Conservation (phyloP, 352 stramenopile genomes). For the Phytopythium sindhum region DNA sequence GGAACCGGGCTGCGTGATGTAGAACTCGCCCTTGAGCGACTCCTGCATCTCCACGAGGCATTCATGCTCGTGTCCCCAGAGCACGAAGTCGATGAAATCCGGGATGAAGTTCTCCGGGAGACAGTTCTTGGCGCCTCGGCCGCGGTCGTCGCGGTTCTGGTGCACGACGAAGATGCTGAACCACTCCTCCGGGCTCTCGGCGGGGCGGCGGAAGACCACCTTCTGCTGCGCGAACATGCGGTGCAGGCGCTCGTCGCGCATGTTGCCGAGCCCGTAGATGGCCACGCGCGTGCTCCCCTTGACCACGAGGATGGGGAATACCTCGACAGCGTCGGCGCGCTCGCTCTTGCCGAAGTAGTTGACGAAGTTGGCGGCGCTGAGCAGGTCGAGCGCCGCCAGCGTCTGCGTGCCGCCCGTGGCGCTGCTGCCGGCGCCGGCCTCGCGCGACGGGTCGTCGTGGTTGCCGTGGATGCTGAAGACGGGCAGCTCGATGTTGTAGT, state of each 20-base stretch:
- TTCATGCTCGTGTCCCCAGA: conserved; percentile 99
- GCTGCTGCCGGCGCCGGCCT: conserved; percentile 57
- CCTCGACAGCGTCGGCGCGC: conserved; percentile 92
- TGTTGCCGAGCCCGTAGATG: conserved; percentile 97
- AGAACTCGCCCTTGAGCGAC: conserved; percentile 94
- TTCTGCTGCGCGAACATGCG: conserved; percentile 96
- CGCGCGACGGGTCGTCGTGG: conserved; percentile 97
- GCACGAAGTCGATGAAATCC: conserved; percentile 97
- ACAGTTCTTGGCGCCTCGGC: conserved; percentile 94
- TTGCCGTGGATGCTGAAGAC: conserved; percentile 99
- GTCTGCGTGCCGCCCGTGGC: conserved; percentile 39
- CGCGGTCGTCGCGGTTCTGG: conserved; percentile 96
- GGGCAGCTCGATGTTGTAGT: conserved; percentile 93
- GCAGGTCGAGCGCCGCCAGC: conserved; percentile 94
- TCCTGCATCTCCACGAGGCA: conserved; percentile 93
- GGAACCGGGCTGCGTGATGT: conserved; percentile 96
- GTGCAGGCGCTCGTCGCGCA: conserved; percentile 98
- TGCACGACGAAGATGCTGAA: conserved; percentile 99
- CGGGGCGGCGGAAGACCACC: conserved; percentile 91
- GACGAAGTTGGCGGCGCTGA: conserved; percentile 94
- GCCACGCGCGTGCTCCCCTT: conserved; percentile 96
- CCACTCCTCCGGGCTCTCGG: conserved; percentile 79
- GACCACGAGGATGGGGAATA: conserved; percentile 94
- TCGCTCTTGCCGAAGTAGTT: conserved; percentile 98
- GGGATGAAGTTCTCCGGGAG: conserved; percentile 98